Base-by-base conservation (phyloP, 2,329 filamentous ascomycete genomes). In the Penicillium sp. region DNA sequence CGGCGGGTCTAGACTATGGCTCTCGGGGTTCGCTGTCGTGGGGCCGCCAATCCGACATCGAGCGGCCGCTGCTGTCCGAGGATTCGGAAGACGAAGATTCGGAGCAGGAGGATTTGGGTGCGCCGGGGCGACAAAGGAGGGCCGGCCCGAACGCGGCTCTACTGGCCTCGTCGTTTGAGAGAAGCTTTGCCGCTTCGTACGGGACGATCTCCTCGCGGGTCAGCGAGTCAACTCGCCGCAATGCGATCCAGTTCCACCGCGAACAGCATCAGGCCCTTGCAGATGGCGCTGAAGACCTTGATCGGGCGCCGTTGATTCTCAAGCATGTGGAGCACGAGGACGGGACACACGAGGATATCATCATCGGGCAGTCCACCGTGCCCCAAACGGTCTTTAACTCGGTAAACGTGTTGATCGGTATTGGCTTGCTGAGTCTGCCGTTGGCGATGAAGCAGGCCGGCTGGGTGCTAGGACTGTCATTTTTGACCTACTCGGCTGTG, bases 321-420 rank as follows among this genome's bases (percentile, higher is more conserved):
- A 94, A 93, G 79, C 91, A 93, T 76, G 86, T 97, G 13, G 91
- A 96, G 74, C 91, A 95, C 66, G 83, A 86, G 70, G 92, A 95
- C 68, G 92, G 95, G 45, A 92, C 90, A 72, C 86, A 94, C 53
- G 87, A 97, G 59, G 86, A 94, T 69, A 86, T 94, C 2, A 89
- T 97, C 2, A 90, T 96, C 64, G 94, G 94, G 42, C 93, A 96
- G 80, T 96, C 92, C n/a, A 99, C 94, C 0, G 83, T 98, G 17
- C 93, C 93, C 0, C 94, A 98, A 80, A 98, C 94, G 7, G 86
- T 97, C 65, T 96, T 98, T 83, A 99, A 99, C 79, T 96, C 92
- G 3, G 94, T 94, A 75, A 97, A 97, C 68, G 92, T 96, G 55
- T 81, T 97, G 62, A 94, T 97, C 64, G 93, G 93, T 17, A 89